A percentile compares a stretch with the other conserved stretches of the same genome.
Conservation (phyloP, 768 basidiomycete genomes). For the Trametes maxima region DNA sequence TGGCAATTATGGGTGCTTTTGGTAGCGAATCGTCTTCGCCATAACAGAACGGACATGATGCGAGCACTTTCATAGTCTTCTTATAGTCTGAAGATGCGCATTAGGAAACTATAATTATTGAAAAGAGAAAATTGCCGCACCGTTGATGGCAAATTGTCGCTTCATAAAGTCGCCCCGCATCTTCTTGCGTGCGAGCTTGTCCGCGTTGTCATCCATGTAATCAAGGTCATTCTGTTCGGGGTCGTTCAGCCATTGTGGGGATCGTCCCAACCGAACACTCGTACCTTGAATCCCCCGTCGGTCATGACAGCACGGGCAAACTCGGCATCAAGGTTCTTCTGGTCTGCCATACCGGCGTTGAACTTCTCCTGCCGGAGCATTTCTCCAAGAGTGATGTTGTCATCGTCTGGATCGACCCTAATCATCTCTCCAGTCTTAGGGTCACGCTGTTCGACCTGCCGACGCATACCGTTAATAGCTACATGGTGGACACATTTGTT, state of each 20-base stretch:
- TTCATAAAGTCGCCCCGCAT: slow-evolving; percentile 98
- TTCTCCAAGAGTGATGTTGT: slow-evolving; percentile 82
- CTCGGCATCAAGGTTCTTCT: slow-evolving; percentile 89
- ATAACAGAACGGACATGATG: slow-evolving; percentile 86
- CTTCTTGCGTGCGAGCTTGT: slow-evolving; percentile 87
- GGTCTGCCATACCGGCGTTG: slow-evolving; percentile 84
- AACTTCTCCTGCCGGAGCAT: slow-evolving; percentile 93
- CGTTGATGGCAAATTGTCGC: slow-evolving; percentile 94
- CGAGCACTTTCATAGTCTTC: slow-evolving; percentile 86
- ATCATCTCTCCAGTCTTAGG: slow-evolving; percentile 88
- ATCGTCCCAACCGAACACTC: slow-evolving; percentile 14
- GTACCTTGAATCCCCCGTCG: slow-evolving; percentile 85
- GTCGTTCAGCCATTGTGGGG: not conserved
- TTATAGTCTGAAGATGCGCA: slow-evolving; percentile 73
- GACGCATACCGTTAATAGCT: not conserved
- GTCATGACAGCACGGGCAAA: slow-evolving; percentile 86
- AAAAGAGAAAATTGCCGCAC: slow-evolving; percentile 43
- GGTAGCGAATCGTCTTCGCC: slow-evolving; percentile 92
- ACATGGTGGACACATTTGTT: not conserved
- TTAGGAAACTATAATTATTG: not conserved
- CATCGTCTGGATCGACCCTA: slow-evolving; percentile 90
- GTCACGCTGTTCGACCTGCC: slow-evolving; percentile 85
- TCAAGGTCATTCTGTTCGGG: slow-evolving; percentile 75
- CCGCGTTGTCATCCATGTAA: slow-evolving; percentile 97
- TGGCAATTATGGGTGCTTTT: slow-evolving; percentile 83